These are phyloP conservation scores for Globisporangium cylindrosporum DNA, from an alignment of 352 stramenopile species.

Conservation along the genomic window DNA sequence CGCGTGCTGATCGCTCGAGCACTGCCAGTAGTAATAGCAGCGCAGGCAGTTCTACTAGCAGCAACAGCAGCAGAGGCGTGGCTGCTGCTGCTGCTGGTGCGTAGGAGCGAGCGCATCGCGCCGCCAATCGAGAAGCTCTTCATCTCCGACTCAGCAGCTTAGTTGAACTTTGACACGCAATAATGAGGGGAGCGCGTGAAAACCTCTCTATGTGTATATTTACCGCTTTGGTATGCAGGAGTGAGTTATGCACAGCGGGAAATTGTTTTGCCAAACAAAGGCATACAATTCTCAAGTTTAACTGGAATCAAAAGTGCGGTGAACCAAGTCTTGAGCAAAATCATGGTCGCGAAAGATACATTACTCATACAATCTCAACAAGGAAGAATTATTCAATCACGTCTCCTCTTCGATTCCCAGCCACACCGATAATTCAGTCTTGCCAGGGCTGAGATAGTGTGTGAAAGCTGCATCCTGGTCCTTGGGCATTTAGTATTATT, in stretches of 20 bases:
- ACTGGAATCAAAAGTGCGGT: not conserved
- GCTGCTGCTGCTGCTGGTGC: not conserved
- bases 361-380: not conserved
- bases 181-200: not conserved
- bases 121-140: slow-evolving; percentile 1
- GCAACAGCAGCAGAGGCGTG: not conserved
- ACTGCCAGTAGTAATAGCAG: not conserved
- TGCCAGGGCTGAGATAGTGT: no score
- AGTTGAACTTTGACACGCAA: slow-evolving; percentile 11
- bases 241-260: not conserved
- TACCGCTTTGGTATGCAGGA: not conserved
- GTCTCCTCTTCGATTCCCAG: no score
- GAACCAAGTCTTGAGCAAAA: not conserved
- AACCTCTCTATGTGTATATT: not conserved
- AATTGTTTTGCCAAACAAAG: not conserved
- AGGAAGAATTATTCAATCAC: no score
- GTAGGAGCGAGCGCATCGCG: slow-evolving; percentile 1
- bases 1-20: slow-evolving; percentile 55
- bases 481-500: no score
- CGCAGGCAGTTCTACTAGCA: not conserved
- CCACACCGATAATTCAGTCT: no score
- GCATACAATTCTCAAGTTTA: not conserved
- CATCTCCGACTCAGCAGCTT: slow-evolving; percentile 1
- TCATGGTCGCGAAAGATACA: not conserved
- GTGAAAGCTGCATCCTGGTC: no score